These are phyloP conservation scores for Oligophagozyma castellii DNA, from an alignment of 1,139 yeast genomes.

Conservation along the genomic window DNA sequence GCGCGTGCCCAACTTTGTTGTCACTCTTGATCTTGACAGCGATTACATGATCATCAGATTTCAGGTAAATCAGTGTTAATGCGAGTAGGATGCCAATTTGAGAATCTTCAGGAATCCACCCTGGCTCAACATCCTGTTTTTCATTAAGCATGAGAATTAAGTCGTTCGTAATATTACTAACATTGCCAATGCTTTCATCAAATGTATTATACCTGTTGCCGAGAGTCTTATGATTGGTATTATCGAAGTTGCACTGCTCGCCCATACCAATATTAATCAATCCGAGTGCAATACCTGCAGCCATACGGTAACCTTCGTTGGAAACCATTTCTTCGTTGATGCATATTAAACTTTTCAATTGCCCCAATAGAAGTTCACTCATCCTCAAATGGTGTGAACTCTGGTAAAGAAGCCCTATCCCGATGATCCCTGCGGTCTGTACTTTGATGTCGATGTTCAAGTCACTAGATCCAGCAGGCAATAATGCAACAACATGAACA, in stretches of 20 bases:
- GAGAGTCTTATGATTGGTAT: not conserved
- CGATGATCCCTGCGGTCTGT: constrained; percentile 85
- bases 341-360: constrained; percentile 42
- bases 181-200: constrained; percentile 21
- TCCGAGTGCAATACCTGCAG: constrained; percentile 85
- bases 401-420: constrained; percentile 73
- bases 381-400: constrained; percentile 75
- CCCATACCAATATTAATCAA: constrained; percentile 78
- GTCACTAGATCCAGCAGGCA: constrained; percentile 86
- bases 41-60: constrained; percentile 44
- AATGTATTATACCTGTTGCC: constrained; percentile 1
- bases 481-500: constrained; percentile 82
- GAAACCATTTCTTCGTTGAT: constrained; percentile 40
- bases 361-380: constrained; percentile 68
- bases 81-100: constrained; percentile 77
- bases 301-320: constrained; percentile 71
- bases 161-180: constrained; percentile 56
- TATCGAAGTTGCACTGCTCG: not conserved
- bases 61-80: constrained; percentile 57
- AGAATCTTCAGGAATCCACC: constrained; percentile 54
- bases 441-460: constrained; percentile 72
- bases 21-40: constrained; percentile 29
- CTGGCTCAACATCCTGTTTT: constrained; percentile 56
- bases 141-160: constrained; percentile 48
- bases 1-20: too few relatives aligned